phyloP scores from a whole-genome alignment of 2,329 filamentous ascomycete genomes.

The Zymoseptoria crescenta region DNA sequence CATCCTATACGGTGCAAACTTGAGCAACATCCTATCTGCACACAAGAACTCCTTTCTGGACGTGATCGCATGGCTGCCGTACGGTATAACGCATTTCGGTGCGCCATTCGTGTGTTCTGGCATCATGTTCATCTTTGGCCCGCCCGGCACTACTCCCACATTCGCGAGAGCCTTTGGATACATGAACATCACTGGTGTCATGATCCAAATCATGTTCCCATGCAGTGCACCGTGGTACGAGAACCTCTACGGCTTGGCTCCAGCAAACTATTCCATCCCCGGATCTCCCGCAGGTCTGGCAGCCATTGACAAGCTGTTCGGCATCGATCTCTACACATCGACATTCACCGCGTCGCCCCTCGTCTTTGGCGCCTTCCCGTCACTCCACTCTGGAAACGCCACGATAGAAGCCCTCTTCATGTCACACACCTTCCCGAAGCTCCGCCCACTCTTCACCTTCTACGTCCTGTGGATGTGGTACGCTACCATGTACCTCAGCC shows the following conservation, averaged over 20 bases:
- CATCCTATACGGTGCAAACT: conserved; percentile 89
- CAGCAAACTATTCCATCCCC: conserved; percentile 84
- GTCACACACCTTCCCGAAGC: conserved; percentile 80
- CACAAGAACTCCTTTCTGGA: conserved; percentile 79
- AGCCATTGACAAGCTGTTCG: conserved; percentile 81
- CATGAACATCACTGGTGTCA: conserved; percentile 81
- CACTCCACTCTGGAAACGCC: conserved; percentile 81
- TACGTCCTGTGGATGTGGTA: conserved; percentile 96
- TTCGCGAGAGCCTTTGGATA: conserved; percentile 86
- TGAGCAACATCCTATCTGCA: conserved; percentile 89
- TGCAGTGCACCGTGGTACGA: conserved; percentile 98
- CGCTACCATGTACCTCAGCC: conserved; percentile 96
- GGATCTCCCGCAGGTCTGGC: conserved; percentile 85
- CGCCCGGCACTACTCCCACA: conserved; percentile 74
- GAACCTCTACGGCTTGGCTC: conserved; percentile 81
- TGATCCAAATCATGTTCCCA: conserved; percentile 82
- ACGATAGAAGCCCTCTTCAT: conserved; percentile 88
- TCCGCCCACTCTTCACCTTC: conserved; percentile 69
- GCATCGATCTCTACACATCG: conserved; percentile 86
- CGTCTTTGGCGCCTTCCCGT: conserved; percentile 92
- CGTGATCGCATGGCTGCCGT: conserved; percentile 85
- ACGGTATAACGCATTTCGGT: conserved; percentile 84
- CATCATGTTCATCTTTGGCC: conserved; percentile 79
- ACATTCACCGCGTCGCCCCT: conserved; percentile 84
- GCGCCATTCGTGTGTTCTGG: conserved; percentile 71